phyloP scores from a whole-genome alignment of 1,139 yeast genomes.

The Blastobotrys aristatus region DNA sequence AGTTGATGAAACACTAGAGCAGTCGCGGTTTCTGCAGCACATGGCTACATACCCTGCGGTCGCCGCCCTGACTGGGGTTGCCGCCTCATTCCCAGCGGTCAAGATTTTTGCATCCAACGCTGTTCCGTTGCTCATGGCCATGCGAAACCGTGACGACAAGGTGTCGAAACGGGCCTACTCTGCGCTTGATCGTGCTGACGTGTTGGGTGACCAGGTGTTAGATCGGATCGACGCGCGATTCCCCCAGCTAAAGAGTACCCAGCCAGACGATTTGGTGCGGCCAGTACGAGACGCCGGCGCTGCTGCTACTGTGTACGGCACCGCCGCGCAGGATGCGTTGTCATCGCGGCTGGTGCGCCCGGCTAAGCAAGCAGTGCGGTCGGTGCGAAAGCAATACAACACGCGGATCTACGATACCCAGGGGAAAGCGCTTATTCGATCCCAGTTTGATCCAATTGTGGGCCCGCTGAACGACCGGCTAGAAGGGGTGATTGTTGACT shows the following conservation, averaged over 20 bases:
- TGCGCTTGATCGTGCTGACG: conserved; percentile 32
- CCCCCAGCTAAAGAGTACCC: conserved; percentile 34
- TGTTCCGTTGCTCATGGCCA: conserved; percentile 47
- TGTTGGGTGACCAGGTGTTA: conserved; percentile 35
- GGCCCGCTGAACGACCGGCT: conserved; percentile 55
- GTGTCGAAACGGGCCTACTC: conserved; percentile 33
- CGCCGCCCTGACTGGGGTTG: conserved; percentile 54
- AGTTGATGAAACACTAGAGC: conserved; percentile 19
- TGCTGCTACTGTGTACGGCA: conserved; percentile 27
- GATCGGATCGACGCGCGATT: conserved; percentile 33
- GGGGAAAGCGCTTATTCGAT: conserved; percentile 57
- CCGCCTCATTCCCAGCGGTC: conserved; percentile 55
- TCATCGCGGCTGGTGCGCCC: conserved; percentile 32
- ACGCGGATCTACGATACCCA: conserved; percentile 44
- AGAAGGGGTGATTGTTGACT: conserved; percentile 42
- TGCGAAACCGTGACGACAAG: conserved; percentile 34
- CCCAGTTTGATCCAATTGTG: conserved; percentile 58
- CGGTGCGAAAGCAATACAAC: conserved; percentile 33
- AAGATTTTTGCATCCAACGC: conserved; percentile 56
- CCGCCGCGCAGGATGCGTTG: conserved; percentile 30
- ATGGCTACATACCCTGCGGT: conserved; percentile 52
- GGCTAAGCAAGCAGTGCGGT: conserved; percentile 29
- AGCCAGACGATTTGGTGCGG: conserved; percentile 34
- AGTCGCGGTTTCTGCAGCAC: conserved; percentile 36
- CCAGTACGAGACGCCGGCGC: conserved; percentile 32